Conservation (phyloP, 2,329 filamentous ascomycete species). For the Calonectria montana region DNA sequence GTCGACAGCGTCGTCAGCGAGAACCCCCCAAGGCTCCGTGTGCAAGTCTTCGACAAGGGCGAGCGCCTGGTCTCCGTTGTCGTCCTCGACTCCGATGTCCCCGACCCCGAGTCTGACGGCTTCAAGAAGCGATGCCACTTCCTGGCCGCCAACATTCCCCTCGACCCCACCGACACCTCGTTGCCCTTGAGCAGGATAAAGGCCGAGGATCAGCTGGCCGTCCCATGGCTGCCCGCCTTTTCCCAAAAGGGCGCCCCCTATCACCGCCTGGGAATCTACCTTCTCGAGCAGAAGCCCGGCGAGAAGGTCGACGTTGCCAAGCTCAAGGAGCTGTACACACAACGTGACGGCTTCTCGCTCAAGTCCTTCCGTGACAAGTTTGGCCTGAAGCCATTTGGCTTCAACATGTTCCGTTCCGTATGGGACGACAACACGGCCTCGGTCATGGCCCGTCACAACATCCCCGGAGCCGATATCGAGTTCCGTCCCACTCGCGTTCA, state of each 20-base stretch:
- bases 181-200: conserved; percentile 74
- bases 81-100: conserved; percentile 91
- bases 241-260: conserved; percentile 92
- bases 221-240: conserved; percentile 87
- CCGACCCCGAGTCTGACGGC: conserved; percentile 77
- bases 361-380: conserved; percentile 80
- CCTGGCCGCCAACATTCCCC: conserved; percentile 75
- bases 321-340: conserved; percentile 64
- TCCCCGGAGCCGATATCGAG: conserved; percentile 84
- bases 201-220: conserved; percentile 72
- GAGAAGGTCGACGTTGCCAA: conserved; percentile 66
- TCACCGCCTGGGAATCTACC: conserved; percentile 85
- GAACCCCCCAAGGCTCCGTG: conserved; percentile 77
- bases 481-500: conserved; percentile 84
- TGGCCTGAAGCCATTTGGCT: conserved; percentile 78
- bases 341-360: conserved; percentile 77
- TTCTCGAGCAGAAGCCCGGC: conserved; percentile 81
- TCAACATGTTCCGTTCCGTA: conserved; percentile 86
- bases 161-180: conserved; percentile 64
- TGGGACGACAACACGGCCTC: conserved; percentile 91
- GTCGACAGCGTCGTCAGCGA: conserved; percentile 82
- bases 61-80: conserved; percentile 85
- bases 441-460: conserved; percentile 84
- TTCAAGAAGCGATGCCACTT: conserved; percentile 90
- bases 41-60: conserved; percentile 87